phyloP scores from a whole-genome alignment of 768 basidiomycete genomes.

The Mycena rosella region DNA sequence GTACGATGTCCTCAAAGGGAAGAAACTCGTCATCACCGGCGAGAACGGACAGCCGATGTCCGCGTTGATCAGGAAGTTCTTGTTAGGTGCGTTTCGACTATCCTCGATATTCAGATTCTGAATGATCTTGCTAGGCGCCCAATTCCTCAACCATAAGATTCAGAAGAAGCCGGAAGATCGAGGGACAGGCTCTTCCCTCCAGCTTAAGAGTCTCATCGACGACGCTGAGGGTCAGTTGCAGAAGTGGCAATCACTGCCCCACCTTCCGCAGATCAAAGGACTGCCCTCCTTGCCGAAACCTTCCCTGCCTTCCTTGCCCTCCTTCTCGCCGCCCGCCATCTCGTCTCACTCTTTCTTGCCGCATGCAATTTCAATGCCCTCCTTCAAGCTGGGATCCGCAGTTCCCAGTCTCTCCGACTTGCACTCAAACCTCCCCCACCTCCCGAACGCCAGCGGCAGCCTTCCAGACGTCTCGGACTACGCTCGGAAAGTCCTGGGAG shows the following conservation, averaged over 20 bases:
- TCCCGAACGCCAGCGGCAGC: conserved; percentile 11
- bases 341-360: conserved; percentile 1
- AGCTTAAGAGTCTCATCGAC: conserved; percentile 4
- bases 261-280: conserved; percentile 22
- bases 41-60: conserved; percentile 73
- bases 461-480: conserved; percentile 13
- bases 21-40: conserved; percentile 69
- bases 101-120: not conserved
- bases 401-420: not conserved
- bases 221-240: conserved; percentile 22
- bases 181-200: conserved; percentile 17
- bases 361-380: too few relatives aligned
- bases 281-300: conserved; percentile 11
- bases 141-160: not conserved
- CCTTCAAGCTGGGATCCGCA: too few relatives aligned
- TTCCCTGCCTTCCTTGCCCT: conserved; percentile 13
- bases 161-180: conserved; percentile 26
- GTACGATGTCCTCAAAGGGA: conserved; percentile 63
- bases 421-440: conserved; percentile 11
- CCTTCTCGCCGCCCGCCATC: conserved; percentile 15
- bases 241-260: conserved; percentile 19
- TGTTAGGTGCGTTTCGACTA: conserved; percentile 58
- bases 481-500: conserved; percentile 23
- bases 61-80: conserved; percentile 68
- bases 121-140: not conserved